Percentiles rank a stretch among this genome's conserved stretches.
Evolutionary conservation across 805 yeast genomes (phyloP).

Genomic region (Saturnispora ahearnii): DNA sequence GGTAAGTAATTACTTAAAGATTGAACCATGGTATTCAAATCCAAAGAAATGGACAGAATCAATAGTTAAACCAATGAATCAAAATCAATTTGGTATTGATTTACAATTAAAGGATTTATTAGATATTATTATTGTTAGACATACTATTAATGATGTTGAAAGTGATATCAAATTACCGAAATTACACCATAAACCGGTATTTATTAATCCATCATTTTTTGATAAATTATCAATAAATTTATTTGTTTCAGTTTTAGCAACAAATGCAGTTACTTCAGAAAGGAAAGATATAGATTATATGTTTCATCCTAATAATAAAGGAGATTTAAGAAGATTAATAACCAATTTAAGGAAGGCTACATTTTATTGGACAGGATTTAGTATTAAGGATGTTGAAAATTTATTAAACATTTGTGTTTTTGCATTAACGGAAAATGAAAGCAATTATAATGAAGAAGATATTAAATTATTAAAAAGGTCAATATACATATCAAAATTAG

Average conservation of each 20-base stretch:
- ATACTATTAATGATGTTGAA: slow-evolving; percentile 45
- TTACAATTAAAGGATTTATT: slow-evolving; percentile 35
- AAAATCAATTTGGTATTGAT: slow-evolving; percentile 32
- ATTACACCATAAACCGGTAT: slow-evolving; percentile 48
- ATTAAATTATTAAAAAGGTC: slow-evolving; percentile 34
- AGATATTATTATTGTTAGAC: slow-evolving; percentile 46
- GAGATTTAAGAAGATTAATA: slow-evolving; percentile 46
- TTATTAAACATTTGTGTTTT: slow-evolving; percentile 40
- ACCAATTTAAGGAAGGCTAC: slow-evolving; percentile 58
- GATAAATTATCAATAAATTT: slow-evolving; percentile 54
- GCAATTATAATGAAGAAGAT: slow-evolving; percentile 33
- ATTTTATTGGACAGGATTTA: slow-evolving; percentile 69
- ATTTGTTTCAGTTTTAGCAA: slow-evolving; percentile 58
- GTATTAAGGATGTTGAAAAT: slow-evolving; percentile 46
- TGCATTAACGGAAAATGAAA: slow-evolving; percentile 31
- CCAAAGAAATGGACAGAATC: slow-evolving; percentile 38
- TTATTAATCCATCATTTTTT: slow-evolving; percentile 52
- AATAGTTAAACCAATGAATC: slow-evolving; percentile 42
- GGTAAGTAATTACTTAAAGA: slow-evolving; percentile 42
- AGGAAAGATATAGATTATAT: slow-evolving; percentile 58
- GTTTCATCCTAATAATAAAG: slow-evolving; percentile 54
- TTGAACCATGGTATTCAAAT: slow-evolving; percentile 49
- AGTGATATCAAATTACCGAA: slow-evolving; percentile 49
- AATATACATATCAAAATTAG: slow-evolving; percentile 36
- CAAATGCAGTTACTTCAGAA: slow-evolving; percentile 67